Evolutionary conservation across 495 filamentous ascomycete species (phyloP).

Genomic region (Rostrohypoxylon terebratum): DNA sequence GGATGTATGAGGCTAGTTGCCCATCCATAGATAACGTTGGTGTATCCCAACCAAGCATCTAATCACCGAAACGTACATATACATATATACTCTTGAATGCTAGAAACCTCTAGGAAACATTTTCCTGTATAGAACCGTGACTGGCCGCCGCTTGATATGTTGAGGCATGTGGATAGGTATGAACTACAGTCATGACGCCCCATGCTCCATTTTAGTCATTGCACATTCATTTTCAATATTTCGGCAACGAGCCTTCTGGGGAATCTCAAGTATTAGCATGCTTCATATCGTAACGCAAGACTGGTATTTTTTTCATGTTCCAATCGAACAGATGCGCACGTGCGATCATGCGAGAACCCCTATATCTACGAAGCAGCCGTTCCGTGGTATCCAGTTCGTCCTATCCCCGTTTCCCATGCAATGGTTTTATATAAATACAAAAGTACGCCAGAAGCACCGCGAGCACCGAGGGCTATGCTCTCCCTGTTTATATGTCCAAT

Average conservation of each 20-base stretch:
- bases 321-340: slow-evolving; percentile 14
- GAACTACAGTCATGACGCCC: background rate
- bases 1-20: slow-evolving; percentile 1
- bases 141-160: background rate
- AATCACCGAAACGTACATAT: slow-evolving; percentile 13
- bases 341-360: slow-evolving; percentile 12
- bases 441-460: slow-evolving; percentile 38
- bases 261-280: background rate
- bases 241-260: background rate
- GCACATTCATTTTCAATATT: background rate
- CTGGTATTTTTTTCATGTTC: slow-evolving; percentile 5
- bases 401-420: slow-evolving; percentile 30
- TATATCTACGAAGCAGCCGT: slow-evolving; percentile 29
- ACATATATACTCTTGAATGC: background rate
- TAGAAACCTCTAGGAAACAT: background rate
- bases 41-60: slow-evolving; percentile 14
- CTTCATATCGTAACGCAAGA: background rate
- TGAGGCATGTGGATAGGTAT: background rate
- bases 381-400: slow-evolving; percentile 42
- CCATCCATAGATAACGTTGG: slow-evolving; percentile 4
- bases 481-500: slow-evolving; percentile 30
- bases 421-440: slow-evolving; percentile 42
- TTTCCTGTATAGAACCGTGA: background rate
- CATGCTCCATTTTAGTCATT: background rate
- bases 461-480: slow-evolving; percentile 43